Evolutionary conservation across 2,329 filamentous ascomycete species (phyloP), one percentile per base, ranked within the genome.

Genomic region (Talaromyces rugulosus): DNA sequence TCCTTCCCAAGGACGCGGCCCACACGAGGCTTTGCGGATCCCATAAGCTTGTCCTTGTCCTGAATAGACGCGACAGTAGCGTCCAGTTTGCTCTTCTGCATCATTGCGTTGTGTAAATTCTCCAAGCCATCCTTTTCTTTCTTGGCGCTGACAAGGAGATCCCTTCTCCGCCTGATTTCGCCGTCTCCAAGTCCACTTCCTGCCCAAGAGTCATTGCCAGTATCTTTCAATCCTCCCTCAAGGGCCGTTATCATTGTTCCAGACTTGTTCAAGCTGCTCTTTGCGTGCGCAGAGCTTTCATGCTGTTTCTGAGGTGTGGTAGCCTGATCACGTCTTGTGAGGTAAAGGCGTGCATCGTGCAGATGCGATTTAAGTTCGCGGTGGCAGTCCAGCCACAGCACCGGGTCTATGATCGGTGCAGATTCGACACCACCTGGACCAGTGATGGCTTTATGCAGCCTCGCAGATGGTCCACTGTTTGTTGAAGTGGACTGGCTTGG

Each of bases 91-190:
- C 72, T 76, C 69, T 82, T 82, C 7, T 83, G 79, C 31, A 80
- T 80, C 81, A 87, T 83, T 31, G 84, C 84, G 67, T 83, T 83
- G 60, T 87, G 72, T 31, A 88, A 76, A 64, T 81, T 81, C 66
- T 88, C 86, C 30, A 89, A 71, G 0, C 84, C 85, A 63, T 88
- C 86, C 51, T 83, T 81, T 71, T 89, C 86, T 67, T 87, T 87
- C 69, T 80, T 77, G 4, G 83, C 83, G 34, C 82, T 80, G 5
- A 80, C 78, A 11, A 88, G 72, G 60, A 88, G 74, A 66, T 89
- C 86, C 60, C 82, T 79, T 52, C 86, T 74, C 5, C 86, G 76
- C 18, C 86, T 77, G 14, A 87, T 71, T 72, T 89, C 86, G 23
- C 86, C 86, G 9, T 87, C 85, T 2, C 86, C 85, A 4, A 88